Percentiles rank a stretch among this genome's conserved stretches.
Evolutionary conservation across 495 filamentous ascomycete genomes (phyloP).

Genomic region (Aspergillus carlsbadensis): DNA sequence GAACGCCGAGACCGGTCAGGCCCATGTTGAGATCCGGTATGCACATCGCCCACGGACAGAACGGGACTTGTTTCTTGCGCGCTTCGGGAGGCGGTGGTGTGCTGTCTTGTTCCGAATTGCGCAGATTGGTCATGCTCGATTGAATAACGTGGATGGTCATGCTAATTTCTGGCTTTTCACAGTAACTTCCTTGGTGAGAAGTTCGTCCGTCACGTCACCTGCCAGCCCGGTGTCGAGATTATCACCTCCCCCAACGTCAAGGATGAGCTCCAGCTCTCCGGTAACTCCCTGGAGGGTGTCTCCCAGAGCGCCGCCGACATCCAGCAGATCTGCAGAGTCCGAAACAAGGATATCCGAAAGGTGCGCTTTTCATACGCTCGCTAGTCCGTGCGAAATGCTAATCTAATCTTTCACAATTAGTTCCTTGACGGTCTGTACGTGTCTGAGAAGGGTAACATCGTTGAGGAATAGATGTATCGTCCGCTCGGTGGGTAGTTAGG

Average conservation of each 20-base stretch:
- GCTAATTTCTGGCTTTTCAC: slow-evolving; percentile 21
- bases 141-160: not conserved
- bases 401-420: slow-evolving; percentile 50
- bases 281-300: slow-evolving; percentile 94
- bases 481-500: slow-evolving; percentile 35
- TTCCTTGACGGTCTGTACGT: slow-evolving; percentile 99
- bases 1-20: slow-evolving; percentile 84
- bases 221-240: slow-evolving; percentile 87
- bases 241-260: slow-evolving; percentile 86
- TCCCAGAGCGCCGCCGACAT: slow-evolving; percentile 98
- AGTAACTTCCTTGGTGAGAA: slow-evolving; percentile 99
- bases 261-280: slow-evolving; percentile 90
- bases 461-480: slow-evolving; percentile 59
- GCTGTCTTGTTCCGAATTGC: not conserved
- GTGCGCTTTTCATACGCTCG: slow-evolving; percentile 41
- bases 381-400: not conserved
- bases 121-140: not conserved
- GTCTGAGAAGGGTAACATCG: slow-evolving; percentile 93
- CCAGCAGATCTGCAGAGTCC: slow-evolving; percentile 97
- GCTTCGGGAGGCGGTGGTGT: not conserved
- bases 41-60: slow-evolving; percentile 26
- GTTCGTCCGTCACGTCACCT: slow-evolving; percentile 88
- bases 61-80: not conserved
- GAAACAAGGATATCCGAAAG: slow-evolving; percentile 99
- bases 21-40: slow-evolving; percentile 96